A percentile compares a stretch with the other conserved stretches of the same genome.
Evolutionary conservation across 805 yeast species (phyloP).

Genomic region (Monosporozyma aquatica): DNA sequence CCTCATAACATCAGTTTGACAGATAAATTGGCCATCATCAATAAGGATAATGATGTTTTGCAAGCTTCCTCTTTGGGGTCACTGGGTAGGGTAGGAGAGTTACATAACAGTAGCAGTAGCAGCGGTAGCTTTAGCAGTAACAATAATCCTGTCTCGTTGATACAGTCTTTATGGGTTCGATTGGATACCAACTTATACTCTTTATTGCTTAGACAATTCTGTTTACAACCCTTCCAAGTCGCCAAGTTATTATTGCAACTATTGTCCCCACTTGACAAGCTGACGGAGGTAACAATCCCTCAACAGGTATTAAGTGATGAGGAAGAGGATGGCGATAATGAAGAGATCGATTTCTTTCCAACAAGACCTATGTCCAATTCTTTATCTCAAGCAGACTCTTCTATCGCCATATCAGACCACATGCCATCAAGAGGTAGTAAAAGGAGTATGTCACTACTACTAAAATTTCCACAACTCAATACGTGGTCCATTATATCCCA

Average conservation of each 20-base stretch:
- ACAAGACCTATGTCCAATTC: too few species aligned
- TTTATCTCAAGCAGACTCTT: too few species aligned
- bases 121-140: not conserved
- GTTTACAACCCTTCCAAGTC: conserved; percentile 1
- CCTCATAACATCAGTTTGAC: conserved; percentile 34
- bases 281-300: not conserved
- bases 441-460: too few species aligned
- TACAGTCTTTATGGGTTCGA: not conserved
- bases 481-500: not conserved
- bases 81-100: too few species aligned
- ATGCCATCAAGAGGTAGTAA: too few species aligned
- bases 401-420: too few species aligned
- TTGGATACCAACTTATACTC: not conserved
- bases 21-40: conserved; percentile 28
- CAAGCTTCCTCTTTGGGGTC: not conserved
- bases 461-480: not conserved
- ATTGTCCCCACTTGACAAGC: not conserved
- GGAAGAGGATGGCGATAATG: not conserved
- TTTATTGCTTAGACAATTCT: not conserved
- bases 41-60: not conserved
- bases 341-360: conserved; percentile 4
- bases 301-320: not conserved
- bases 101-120: too few species aligned
- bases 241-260: conserved; percentile 1
- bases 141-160: not conserved